phyloP scores from a whole-genome alignment of 2,329 filamentous ascomycete species.

The Neospermospora avenae region DNA sequence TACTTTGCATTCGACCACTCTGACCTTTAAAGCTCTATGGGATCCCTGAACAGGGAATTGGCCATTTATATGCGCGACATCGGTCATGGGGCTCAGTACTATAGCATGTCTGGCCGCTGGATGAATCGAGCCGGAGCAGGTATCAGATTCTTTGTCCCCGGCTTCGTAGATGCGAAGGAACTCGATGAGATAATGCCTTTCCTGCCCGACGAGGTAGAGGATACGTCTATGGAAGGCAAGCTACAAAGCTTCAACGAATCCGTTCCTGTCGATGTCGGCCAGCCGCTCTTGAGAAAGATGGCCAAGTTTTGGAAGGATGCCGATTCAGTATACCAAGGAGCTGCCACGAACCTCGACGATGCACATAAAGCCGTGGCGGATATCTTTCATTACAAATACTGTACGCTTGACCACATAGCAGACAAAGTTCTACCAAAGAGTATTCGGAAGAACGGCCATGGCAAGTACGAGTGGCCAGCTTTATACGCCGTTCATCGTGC shows the following conservation, averaged over 20 bases:
- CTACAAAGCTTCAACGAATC: slow-evolving; percentile 38
- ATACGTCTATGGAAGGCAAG: slow-evolving; percentile 35
- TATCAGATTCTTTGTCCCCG: slow-evolving; percentile 44
- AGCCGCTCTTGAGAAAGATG: slow-evolving; percentile 43
- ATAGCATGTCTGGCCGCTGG: slow-evolving; percentile 49
- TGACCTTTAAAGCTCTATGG: slow-evolving; percentile 20
- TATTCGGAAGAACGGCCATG: slow-evolving; percentile 26
- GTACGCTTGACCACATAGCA: slow-evolving; percentile 44
- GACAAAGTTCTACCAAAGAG: slow-evolving; percentile 37
- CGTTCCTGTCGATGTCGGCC: slow-evolving; percentile 45
- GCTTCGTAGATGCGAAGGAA: slow-evolving; percentile 41
- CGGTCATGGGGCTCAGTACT: slow-evolving; percentile 43
- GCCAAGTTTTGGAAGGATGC: slow-evolving; percentile 42
- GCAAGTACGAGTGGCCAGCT: slow-evolving; percentile 44
- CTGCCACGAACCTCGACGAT: slow-evolving; percentile 45
- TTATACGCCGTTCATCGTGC: slow-evolving; percentile 70
- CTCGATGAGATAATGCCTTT: slow-evolving; percentile 44
- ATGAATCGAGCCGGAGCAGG: slow-evolving; percentile 34
- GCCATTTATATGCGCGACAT: slow-evolving; percentile 47
- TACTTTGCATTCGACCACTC: not conserved
- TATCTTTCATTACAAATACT: slow-evolving; percentile 39
- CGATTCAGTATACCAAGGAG: slow-evolving; percentile 45
- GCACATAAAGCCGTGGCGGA: slow-evolving; percentile 47
- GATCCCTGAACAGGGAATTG: slow-evolving; percentile 34
- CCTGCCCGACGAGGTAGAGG: slow-evolving; percentile 41